A percentile compares a stretch with the other conserved stretches of the same genome.
phyloP scores from a whole-genome alignment of 306 rosid species.

The Aeschynomene evenia region DNA sequence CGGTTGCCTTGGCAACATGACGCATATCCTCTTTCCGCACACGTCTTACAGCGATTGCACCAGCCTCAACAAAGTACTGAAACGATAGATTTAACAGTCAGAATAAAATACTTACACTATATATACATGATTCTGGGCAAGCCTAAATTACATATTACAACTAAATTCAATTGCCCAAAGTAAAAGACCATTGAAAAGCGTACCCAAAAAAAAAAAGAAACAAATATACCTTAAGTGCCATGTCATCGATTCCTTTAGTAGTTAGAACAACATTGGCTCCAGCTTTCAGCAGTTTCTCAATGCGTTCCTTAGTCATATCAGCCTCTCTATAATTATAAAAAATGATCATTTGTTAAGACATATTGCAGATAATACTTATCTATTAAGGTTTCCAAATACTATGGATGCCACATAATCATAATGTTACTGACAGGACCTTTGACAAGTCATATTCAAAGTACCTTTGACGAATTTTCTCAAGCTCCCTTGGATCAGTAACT shows the following conservation, averaged over 20 bases:
- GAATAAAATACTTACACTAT: not conserved
- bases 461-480: constrained; percentile 97
- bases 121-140: not conserved
- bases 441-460: constrained; percentile 35
- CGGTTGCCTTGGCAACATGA: constrained; percentile 98
- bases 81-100: constrained; percentile 17
- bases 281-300: constrained; percentile 82
- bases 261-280: constrained; percentile 98
- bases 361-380: not conserved
- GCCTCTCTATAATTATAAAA: constrained; percentile 61
- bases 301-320: constrained; percentile 94
- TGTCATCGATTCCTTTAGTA: constrained; percentile 97
- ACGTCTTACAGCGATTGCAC: constrained; percentile 95
- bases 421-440: constrained; percentile 47
- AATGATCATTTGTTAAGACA: not conserved
- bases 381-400: not conserved
- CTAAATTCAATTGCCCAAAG: not conserved
- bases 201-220: not conserved
- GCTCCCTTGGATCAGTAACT: constrained; percentile 90
- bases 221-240: constrained; percentile 83
- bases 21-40: constrained; percentile 97
- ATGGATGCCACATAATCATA: not conserved
- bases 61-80: constrained; percentile 98
- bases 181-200: not conserved
- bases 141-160: not conserved